Base-by-base conservation (phyloP, 2,329 filamentous ascomycete species). In the Xylariaceae sp. region DNA sequence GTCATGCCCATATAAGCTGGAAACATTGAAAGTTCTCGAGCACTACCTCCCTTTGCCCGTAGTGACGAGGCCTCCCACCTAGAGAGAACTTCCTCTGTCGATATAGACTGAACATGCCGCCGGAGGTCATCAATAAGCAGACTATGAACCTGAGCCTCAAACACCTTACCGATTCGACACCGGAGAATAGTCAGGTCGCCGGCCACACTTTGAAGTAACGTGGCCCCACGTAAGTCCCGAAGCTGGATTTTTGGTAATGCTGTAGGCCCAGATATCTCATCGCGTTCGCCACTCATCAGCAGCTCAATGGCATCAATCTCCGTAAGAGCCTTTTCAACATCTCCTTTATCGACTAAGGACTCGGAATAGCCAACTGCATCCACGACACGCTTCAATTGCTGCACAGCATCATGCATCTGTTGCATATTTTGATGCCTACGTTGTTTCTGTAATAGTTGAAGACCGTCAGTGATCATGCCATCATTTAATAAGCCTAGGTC, bases 81-180 rank as follows among this genome's bases (percentile, higher is more conserved):
- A 66, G 91, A 87, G 16, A 98, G 77, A 2, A 95, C 94, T 43
- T 91, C 87, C 28, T 85, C 76, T 1, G 78, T 76, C 1, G 91
- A 86, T 3, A 95, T 88, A 4, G 81, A 85, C 52, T 90, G 87
- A 24, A 92, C 81, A 71, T 98, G 94, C 17, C 82, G 80, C 48
- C 90, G 86, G 29, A n/a, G n/a, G n/a, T n/a, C n/a, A n/a, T n/a
- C n/a, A 98, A 97, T 81, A n/a, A 99, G 79, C 21, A 90, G 84
- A 57, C 86, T 85, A 28, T 94, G 79, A 67, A 98, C 96, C 43
- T 88, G 87, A 3, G 82, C 78, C 71, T 98, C 93, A 69, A 93
- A 97, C 0, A 87, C 90, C 72, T 89, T 92, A 21, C 94, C 94
- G 54, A 96, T 91, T 2, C 91, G 87, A 61, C 86, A 84, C 54